Conservation (phyloP, 345 rosid genomes). For the Ceriops tagal region DNA sequence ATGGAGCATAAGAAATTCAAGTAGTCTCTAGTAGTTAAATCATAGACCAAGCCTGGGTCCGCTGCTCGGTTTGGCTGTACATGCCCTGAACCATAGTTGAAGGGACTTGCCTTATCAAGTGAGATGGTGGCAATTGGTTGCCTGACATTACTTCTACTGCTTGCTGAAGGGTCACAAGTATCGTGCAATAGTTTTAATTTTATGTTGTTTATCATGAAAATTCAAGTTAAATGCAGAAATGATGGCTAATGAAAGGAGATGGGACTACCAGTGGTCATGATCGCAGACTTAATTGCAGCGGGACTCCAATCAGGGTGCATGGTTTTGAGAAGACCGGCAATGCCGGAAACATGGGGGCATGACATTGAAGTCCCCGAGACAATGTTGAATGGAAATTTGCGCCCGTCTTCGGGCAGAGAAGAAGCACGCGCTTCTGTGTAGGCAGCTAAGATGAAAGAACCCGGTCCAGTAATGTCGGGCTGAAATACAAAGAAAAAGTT, state of each 20-base stretch:
- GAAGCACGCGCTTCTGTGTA: conserved; percentile 59
- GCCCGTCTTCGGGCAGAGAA: conserved; percentile 36
- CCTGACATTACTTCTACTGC: neutral
- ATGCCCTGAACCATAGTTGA: conserved; percentile 20
- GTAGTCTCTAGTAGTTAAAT: conserved; percentile 17
- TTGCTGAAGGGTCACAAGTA: conserved; percentile 7
- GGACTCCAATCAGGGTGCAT: conserved; percentile 27
- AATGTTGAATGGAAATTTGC: conserved; percentile 59
- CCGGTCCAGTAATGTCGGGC: conserved; percentile 88
- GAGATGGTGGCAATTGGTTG: conserved; percentile 4
- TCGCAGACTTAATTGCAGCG: conserved; percentile 22
- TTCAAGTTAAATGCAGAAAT: too few species aligned
- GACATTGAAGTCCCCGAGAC: conserved; percentile 80
- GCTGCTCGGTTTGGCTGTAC: conserved; percentile 12
- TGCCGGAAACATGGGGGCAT: conserved; percentile 24
- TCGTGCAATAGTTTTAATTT: neutral
- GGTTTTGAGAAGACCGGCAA: conserved; percentile 20
- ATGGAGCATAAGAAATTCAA: conserved; percentile 19
- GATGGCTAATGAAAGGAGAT: neutral
- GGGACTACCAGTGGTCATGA: conserved; percentile 19
- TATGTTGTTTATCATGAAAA: too few species aligned
- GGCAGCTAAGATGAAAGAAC: conserved; percentile 73
- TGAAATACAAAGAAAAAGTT: conserved; percentile 7
- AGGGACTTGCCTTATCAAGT: conserved; percentile 1
- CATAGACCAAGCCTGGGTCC: conserved; percentile 26